These are phyloP conservation scores for Fusarium hainanense DNA, from an alignment of 2,329 filamentous ascomycete genomes.

Conservation along the genomic window DNA sequence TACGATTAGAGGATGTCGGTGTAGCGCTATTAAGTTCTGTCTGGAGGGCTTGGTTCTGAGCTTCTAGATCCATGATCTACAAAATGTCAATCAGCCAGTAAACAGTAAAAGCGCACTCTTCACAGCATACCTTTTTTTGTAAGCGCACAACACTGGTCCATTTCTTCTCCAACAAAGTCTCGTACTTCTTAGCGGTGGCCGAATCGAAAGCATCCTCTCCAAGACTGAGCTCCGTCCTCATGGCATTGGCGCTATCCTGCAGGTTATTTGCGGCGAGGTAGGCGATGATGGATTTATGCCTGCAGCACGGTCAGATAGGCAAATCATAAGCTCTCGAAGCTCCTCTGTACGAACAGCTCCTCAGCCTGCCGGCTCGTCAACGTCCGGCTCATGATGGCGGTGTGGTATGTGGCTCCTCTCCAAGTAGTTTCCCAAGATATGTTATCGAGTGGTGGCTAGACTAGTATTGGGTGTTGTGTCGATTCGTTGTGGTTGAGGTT, in stretches of 20 bases:
- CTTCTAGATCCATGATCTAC: conserved; percentile 93
- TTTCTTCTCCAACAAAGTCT: conserved; percentile 94
- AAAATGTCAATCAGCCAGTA: conserved; percentile 10
- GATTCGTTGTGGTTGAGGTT: conserved; percentile 1
- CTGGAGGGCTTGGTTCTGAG: conserved; percentile 77
- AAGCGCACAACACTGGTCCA: conserved; percentile 95
- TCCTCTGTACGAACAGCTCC: conserved; percentile 75
- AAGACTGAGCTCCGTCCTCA: conserved; percentile 78
- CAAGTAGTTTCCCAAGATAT: conserved; percentile 7
- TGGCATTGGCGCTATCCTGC: conserved; percentile 66
- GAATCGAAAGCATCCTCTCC: conserved; percentile 78
- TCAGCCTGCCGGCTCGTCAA: conserved; percentile 74
- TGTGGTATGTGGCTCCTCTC: conserved; percentile 22
- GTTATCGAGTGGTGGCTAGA: not conserved
- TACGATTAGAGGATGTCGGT: conserved; percentile 74
- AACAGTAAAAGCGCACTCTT: conserved; percentile 1
- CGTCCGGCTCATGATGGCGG: conserved; percentile 38
- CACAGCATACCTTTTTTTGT: conserved; percentile 85
- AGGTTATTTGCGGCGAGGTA: conserved; percentile 83
- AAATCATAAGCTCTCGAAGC: conserved; percentile 30
- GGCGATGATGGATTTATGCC: conserved; percentile 93
- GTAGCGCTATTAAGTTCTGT: conserved; percentile 87
- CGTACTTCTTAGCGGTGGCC: conserved; percentile 90
- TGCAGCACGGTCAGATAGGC: conserved; percentile 52
- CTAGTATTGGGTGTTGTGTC: not conserved